phyloP scores from a whole-genome alignment of 75 land plant species.

The Gnetum montanum region DNA sequence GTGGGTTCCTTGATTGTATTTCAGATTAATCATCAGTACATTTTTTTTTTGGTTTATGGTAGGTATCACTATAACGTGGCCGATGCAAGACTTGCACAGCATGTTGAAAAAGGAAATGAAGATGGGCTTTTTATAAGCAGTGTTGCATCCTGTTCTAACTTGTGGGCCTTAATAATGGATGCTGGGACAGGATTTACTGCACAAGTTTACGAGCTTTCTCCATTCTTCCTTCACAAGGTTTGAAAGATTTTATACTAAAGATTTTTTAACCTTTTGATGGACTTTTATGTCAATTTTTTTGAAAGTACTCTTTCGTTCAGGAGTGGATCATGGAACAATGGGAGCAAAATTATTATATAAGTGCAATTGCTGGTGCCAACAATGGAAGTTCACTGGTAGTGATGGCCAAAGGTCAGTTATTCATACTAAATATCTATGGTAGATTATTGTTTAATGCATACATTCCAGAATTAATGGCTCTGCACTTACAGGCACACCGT shows the following conservation, averaged over 20 bases:
- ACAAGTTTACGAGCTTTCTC: slow-evolving; percentile 73
- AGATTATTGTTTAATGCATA: no score
- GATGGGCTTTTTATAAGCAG: slow-evolving; percentile 70
- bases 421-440: neutral
- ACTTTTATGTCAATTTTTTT: no score
- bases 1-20: neutral
- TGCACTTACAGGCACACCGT: slow-evolving; percentile 52
- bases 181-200: slow-evolving; percentile 66
- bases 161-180: slow-evolving; percentile 85
- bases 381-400: slow-evolving; percentile 78
- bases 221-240: slow-evolving; percentile 64
- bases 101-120: slow-evolving; percentile 71
- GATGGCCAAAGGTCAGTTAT: slow-evolving; percentile 61
- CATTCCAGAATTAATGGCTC: no score
- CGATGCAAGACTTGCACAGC: slow-evolving; percentile 53
- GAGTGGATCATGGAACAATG: slow-evolving; percentile 85
- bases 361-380: slow-evolving; percentile 63
- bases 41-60: neutral
- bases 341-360: slow-evolving; percentile 72
- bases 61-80: slow-evolving; percentile 81
- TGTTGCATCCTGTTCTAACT: slow-evolving; percentile 61
- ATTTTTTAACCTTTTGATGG: neutral
- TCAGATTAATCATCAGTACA: no score
- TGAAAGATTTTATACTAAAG: no score
- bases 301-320: slow-evolving; percentile 10